Conservation (phyloP, 495 filamentous ascomycete genomes). For the Neurospora discreta region DNA sequence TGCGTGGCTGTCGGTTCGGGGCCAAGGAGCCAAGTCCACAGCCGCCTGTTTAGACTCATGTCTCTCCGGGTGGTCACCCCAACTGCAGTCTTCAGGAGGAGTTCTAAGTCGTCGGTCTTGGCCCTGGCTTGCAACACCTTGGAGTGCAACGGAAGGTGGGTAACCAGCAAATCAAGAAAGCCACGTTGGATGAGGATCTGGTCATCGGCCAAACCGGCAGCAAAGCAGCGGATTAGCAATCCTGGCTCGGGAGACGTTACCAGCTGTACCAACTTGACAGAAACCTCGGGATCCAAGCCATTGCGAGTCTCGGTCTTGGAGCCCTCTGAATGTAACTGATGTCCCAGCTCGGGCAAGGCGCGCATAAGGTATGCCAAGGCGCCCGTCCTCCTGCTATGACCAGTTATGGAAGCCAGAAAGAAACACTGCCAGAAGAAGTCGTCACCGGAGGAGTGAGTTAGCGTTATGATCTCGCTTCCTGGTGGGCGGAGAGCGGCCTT, state of each 20-base stretch:
- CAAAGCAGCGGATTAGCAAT: constrained; percentile 79
- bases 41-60: constrained; percentile 87
- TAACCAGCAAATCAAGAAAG: constrained; percentile 86
- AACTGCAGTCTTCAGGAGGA: constrained; percentile 68
- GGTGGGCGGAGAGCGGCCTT: constrained; percentile 51
- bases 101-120: constrained; percentile 61
- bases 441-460: constrained; percentile 50
- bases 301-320: constrained; percentile 10
- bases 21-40: constrained; percentile 96
- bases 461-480: constrained; percentile 33
- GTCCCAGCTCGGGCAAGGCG: constrained; percentile 62
- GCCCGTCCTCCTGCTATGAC: constrained; percentile 68
- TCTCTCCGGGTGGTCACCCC: constrained; percentile 80
- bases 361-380: constrained; percentile 76
- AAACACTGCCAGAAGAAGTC: constrained; percentile 98
- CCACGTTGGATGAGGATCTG: constrained; percentile 88
- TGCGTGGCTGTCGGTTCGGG: constrained; percentile 50
- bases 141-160: constrained; percentile 82
- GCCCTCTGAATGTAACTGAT: constrained; percentile 16
- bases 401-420: constrained; percentile 86
- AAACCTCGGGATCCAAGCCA: constrained; percentile 16
- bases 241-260: constrained; percentile 90
- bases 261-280: constrained; percentile 49
- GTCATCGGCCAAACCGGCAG: constrained; percentile 77
- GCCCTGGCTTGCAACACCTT: constrained; percentile 65